Evolutionary conservation across 495 filamentous ascomycete genomes (phyloP), one percentile per base, ranked within the genome.

Genomic region (Penicillium verhagenii): DNA sequence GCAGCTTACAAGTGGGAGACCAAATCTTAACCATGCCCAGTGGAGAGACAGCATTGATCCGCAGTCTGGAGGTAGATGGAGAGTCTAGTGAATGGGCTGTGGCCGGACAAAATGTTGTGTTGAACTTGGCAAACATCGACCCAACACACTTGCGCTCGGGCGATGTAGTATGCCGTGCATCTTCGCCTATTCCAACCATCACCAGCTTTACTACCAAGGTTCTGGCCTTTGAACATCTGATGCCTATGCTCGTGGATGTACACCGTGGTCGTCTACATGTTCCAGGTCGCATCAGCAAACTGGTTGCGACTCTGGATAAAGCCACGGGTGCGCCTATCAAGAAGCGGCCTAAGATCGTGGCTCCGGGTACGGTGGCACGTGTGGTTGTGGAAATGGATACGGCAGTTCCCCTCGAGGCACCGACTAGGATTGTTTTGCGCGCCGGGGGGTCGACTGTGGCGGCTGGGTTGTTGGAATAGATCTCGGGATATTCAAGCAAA

Each of bases 111-210:
- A 96, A 96, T 51, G 82, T 88, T 9, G 84, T 86, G 2, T 71
- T 98, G 18, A 88, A 96, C 63, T 79, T 98, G 49, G 79, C 82
- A n/a, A 89, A 90, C 52, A 92, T 96, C 63, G 91, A 97, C 56
- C 79, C 86, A 2, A 79, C 88, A 14, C 88, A 96, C 64, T 80
- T 97, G 8, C 84, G 84, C 39, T 79, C 85, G 8, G 94, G 94
- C 10, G 93, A 98, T 63, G 87, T 97, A 19, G 70, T 96, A 31
- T 96, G 92, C 73, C 77, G 82, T 38, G 77, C 84, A 1, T 72
- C 79, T 11, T 71, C 82, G 4, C 89, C 90, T 0, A 86, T 96
- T 38, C 67, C 74, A 10, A 86, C 85, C 52, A 67, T 89, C 39
- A 85, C 83, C 24, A 78, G 72, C 9, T 93, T 97, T 59, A 88